phyloP scores from a whole-genome alignment of 345 rosid genomes.

The Trapa incisa region DNA sequence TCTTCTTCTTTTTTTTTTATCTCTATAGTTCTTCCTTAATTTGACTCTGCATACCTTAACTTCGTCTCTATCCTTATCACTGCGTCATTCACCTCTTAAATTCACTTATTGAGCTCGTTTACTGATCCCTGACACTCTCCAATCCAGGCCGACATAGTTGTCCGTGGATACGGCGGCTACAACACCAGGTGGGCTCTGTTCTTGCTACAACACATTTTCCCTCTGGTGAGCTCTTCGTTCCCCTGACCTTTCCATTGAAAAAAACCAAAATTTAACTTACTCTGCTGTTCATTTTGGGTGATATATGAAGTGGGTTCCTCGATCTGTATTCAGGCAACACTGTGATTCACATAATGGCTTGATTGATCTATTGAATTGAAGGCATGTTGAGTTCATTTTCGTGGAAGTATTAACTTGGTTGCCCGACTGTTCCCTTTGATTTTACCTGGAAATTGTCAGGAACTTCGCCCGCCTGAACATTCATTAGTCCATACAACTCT shows the following conservation, averaged over 20 bases:
- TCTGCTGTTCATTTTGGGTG: not conserved
- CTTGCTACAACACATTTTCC: conserved; percentile 63
- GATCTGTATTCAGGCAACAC: not conserved
- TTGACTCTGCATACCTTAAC: not conserved
- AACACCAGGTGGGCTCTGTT: conserved; percentile 87
- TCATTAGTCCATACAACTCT: not conserved
- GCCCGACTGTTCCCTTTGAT: too few species aligned
- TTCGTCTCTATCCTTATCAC: not conserved
- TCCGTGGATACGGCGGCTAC: conserved; percentile 93
- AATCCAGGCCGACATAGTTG: conserved; percentile 49
- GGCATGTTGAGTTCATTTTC: not conserved
- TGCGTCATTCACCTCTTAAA: not conserved
- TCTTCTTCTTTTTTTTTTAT: not conserved
- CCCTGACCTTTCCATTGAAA: not conserved
- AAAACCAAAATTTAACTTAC: not conserved
- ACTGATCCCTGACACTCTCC: not conserved
- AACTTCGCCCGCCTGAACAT: not conserved
- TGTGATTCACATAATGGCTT: not conserved
- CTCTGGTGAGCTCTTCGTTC: conserved; percentile 28
- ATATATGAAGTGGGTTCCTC: not conserved
- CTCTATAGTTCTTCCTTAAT: not conserved
- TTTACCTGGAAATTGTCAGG: not conserved
- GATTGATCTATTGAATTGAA: not conserved
- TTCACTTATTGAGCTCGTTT: not conserved
- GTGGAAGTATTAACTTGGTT: not conserved